These are phyloP conservation scores for Tuber aestivum DNA, from an alignment of 495 filamentous ascomycete species.

Conservation along the genomic window DNA sequence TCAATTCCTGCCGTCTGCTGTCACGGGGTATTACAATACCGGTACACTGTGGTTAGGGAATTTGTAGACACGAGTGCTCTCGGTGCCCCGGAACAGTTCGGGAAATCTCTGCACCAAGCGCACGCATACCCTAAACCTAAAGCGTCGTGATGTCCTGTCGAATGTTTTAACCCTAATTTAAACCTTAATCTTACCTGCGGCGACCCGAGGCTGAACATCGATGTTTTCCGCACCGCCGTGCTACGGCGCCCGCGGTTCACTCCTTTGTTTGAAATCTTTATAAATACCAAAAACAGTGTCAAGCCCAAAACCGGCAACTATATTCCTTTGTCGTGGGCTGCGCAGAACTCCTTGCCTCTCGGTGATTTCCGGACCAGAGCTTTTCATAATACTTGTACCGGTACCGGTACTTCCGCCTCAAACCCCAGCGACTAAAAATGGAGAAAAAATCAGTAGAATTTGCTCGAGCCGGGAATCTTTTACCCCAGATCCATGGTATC, in stretches of 20 bases:
- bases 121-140: neutral
- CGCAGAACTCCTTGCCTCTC: neutral
- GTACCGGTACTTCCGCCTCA: neutral
- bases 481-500: neutral
- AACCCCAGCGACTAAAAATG: neutral
- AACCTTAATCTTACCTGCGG: neutral
- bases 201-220: neutral
- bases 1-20: neutral
- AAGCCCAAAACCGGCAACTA: neutral
- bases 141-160: neutral
- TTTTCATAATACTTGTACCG: neutral
- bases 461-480: neutral
- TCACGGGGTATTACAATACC: neutral
- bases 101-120: neutral
- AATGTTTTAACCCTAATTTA: too few species aligned
- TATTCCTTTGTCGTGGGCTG: neutral
- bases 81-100: neutral
- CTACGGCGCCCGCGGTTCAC: neutral
- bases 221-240: neutral
- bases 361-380: neutral
- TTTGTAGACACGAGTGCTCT: neutral
- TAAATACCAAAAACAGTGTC: neutral
- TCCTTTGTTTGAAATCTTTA: neutral
- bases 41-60: neutral
- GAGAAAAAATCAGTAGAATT: neutral